Conservation (phyloP, 2,329 filamentous ascomycete genomes). For the Trichoderma polysporum region DNA sequence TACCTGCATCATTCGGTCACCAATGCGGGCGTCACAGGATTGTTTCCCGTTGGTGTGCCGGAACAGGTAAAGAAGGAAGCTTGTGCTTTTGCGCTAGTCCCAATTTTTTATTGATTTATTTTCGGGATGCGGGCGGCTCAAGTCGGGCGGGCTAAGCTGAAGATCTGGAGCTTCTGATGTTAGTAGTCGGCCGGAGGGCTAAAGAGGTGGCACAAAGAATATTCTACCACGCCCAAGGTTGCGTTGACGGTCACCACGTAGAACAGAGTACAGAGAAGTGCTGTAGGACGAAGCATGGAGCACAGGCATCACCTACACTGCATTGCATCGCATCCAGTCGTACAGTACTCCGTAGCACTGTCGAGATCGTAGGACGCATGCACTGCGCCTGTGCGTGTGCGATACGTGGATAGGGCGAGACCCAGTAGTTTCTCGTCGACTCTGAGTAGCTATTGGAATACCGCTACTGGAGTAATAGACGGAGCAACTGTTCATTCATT, state of each 20-base stretch:
- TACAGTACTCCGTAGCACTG: not conserved
- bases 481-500: not conserved
- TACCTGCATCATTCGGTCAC: not conserved
- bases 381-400: not conserved
- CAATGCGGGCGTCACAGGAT: not conserved
- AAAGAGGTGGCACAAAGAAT: not conserved
- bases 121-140: not conserved
- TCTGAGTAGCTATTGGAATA: no score
- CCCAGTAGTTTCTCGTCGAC: not conserved
- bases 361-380: not conserved
- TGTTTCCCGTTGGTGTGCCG: not conserved
- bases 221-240: not conserved
- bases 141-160: not conserved
- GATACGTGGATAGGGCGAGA: not conserved
- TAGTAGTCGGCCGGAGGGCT: not conserved
- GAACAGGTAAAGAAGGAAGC: slow-evolving; percentile 1
- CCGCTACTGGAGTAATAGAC: not conserved
- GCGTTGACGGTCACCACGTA: not conserved
- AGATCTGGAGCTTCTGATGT: slow-evolving; percentile 9
- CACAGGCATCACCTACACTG: not conserved
- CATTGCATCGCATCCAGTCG: not conserved
- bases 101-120: not conserved
- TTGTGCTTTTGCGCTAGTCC: not conserved
- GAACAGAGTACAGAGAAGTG: not conserved
- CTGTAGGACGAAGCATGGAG: not conserved